Conservation (phyloP, 2,329 filamentous ascomycete genomes). For the Cadophora gregata region DNA sequence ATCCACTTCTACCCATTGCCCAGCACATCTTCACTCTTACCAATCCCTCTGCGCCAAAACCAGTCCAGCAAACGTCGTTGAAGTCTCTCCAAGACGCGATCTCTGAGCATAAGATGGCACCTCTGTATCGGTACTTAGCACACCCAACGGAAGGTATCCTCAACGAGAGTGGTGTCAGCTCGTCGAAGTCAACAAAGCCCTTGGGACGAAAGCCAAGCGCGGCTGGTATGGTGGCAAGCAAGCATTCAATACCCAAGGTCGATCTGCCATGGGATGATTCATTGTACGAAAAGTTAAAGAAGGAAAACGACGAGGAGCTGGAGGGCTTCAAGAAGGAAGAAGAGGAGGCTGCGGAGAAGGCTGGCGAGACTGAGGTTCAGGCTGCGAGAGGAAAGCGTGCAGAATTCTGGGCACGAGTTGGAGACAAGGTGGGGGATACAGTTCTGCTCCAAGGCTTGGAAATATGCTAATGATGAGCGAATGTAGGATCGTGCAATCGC, state of each 20-base stretch:
- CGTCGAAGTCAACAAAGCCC: conserved; percentile 56
- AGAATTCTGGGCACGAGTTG: conserved; percentile 94
- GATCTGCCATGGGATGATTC: conserved; percentile 90
- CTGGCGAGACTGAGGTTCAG: conserved; percentile 93
- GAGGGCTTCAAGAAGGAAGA: conserved; percentile 82
- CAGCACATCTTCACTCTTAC: conserved; percentile 89
- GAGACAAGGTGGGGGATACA: conserved; percentile 78
- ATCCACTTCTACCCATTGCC: conserved; percentile 79
- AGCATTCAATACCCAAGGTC: conserved; percentile 66
- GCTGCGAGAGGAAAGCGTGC: conserved; percentile 92
- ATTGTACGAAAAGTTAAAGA: conserved; percentile 78
- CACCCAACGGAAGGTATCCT: conserved; percentile 73
- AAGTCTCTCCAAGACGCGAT: conserved; percentile 84
- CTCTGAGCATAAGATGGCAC: conserved; percentile 83
- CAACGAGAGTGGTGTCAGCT: conserved; percentile 56
- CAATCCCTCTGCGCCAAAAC: conserved; percentile 73
- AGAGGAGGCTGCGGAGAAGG: conserved; percentile 94
- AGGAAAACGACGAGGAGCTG: conserved; percentile 79
- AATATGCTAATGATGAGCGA: conserved; percentile 31
- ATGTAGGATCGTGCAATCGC: conserved; percentile 88
- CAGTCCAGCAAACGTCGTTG: conserved; percentile 71
- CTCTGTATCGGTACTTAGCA: conserved; percentile 83
- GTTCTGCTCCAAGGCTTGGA: neutral
- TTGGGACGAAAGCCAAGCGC: conserved; percentile 71
- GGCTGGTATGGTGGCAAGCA: conserved; percentile 77